Conservation (phyloP, 2,329 filamentous ascomycete species). For the Pseudogymnoascus sp. region DNA sequence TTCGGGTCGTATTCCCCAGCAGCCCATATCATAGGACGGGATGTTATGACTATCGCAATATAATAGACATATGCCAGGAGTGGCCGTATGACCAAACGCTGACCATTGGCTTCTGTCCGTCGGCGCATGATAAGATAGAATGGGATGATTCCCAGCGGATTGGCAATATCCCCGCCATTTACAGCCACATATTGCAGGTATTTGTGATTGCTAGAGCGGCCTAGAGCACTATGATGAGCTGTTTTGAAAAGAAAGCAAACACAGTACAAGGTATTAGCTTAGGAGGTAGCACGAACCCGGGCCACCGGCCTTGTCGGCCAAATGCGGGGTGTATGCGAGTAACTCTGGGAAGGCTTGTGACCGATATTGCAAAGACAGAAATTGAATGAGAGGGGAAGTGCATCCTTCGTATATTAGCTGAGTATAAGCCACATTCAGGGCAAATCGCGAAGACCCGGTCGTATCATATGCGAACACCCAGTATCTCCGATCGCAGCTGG, state of each 20-base stretch:
- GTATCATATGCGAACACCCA: neutral
- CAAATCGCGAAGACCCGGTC: neutral
- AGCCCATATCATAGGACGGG: neutral
- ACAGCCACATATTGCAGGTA: neutral
- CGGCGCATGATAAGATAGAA: neutral
- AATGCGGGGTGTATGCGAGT: neutral
- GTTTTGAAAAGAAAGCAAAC: neutral
- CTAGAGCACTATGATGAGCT: neutral
- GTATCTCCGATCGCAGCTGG: neutral
- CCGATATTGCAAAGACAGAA: neutral
- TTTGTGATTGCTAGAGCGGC: neutral
- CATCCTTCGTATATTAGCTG: neutral
- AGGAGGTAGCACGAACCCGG: neutral
- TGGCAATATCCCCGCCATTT: neutral
- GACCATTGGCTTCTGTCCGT: neutral
- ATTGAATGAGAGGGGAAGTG: conserved; percentile 1
- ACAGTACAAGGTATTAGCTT: neutral
- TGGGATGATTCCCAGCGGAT: neutral
- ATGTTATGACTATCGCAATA: neutral
- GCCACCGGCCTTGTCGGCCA: neutral
- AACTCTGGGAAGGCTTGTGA: neutral
- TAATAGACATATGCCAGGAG: neutral
- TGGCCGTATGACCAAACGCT: conserved; percentile 2
- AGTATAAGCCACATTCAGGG: neutral
- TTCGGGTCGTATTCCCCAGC: neutral